Percentiles rank a stretch among this genome's conserved stretches.
Conservation (phyloP, 2,329 filamentous ascomycete species). For the Plenodomus lindquistii region DNA sequence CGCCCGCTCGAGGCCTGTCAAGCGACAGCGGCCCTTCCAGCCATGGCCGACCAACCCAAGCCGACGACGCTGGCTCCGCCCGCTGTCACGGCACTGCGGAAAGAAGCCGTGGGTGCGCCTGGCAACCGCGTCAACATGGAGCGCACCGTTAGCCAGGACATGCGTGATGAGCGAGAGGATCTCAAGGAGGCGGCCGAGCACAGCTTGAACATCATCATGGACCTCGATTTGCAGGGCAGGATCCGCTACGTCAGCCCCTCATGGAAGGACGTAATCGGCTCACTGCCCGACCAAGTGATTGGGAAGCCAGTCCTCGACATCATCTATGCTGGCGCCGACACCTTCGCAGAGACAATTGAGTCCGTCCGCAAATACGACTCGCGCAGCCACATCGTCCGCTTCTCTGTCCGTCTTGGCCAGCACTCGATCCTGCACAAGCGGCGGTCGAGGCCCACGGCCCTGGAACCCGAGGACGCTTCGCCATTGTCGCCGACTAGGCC, state of each 20-base stretch:
- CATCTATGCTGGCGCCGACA: conserved; percentile 76
- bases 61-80: conserved; percentile 47
- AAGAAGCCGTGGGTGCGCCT: conserved; percentile 39
- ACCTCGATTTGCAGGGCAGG: conserved; percentile 85
- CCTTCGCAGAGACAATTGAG: conserved; percentile 82
- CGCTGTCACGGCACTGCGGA: conserved; percentile 49
- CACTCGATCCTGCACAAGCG: conserved; percentile 41
- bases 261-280: conserved; percentile 92
- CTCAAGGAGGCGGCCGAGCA: conserved; percentile 94
- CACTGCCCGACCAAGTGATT: conserved; percentile 70
- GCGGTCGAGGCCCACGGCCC: conserved; percentile 25
- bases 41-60: conserved; percentile 32
- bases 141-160: conserved; percentile 79
- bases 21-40: conserved; percentile 1
- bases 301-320: conserved; percentile 80
- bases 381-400: conserved; percentile 74
- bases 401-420: conserved; percentile 42
- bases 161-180: conserved; percentile 90
- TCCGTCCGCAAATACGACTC: conserved; percentile 88
- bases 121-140: conserved; percentile 52
- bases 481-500: conserved; percentile 35
- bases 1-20: background rate
- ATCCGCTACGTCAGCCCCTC: conserved; percentile 97
- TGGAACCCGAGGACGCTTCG: conserved; percentile 33
- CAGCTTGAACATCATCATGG: conserved; percentile 93